Evolutionary conservation across 2,329 filamentous ascomycete species (phyloP).

Genomic region (Fusarium floridanum): DNA sequence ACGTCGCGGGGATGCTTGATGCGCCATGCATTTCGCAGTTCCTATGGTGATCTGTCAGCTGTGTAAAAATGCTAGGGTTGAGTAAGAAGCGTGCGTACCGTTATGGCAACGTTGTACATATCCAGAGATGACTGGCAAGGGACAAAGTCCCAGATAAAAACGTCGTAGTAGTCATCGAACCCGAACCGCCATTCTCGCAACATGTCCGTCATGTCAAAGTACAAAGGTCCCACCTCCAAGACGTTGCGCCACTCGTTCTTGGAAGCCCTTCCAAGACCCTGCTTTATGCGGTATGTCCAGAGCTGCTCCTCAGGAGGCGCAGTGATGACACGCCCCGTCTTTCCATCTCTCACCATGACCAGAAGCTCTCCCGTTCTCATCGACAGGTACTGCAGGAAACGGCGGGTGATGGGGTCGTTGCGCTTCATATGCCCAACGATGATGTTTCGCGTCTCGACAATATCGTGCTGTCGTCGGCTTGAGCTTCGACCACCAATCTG

Average conservation of each 20-base stretch:
- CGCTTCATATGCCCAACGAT: constrained; percentile 48
- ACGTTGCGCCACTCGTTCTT: constrained; percentile 45
- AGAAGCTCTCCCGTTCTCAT: constrained; percentile 46
- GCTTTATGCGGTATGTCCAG: constrained; percentile 45
- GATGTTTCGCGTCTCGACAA: constrained; percentile 46
- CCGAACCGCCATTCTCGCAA: constrained; percentile 46
- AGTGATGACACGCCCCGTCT: constrained; percentile 47
- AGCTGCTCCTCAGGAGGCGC: constrained; percentile 42
- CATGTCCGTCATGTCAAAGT: constrained; percentile 41
- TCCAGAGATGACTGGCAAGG: constrained; percentile 30
- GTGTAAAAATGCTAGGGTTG: fast-evolving
- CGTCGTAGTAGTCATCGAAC: constrained; percentile 48
- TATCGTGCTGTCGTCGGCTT: constrained; percentile 41
- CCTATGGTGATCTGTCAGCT: constrained; percentile 20
- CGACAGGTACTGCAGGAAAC: constrained; percentile 47
- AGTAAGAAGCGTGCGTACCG: constrained; percentile 16
- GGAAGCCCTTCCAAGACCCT: constrained; percentile 44
- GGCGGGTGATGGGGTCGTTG: constrained; percentile 44
- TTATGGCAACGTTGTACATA: constrained; percentile 37
- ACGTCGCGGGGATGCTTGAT: constrained; percentile 38
- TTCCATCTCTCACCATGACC: constrained; percentile 47
- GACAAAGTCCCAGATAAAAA: constrained; percentile 47
- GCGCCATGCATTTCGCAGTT: constrained; percentile 46
- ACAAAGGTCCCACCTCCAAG: constrained; percentile 41
- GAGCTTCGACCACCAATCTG: constrained; percentile 39